Percentiles rank a stretch among this genome's conserved stretches.
These are phyloP conservation scores for Rosa chinensis DNA, from an alignment of 306 rosid species.

Conservation along the genomic window DNA sequence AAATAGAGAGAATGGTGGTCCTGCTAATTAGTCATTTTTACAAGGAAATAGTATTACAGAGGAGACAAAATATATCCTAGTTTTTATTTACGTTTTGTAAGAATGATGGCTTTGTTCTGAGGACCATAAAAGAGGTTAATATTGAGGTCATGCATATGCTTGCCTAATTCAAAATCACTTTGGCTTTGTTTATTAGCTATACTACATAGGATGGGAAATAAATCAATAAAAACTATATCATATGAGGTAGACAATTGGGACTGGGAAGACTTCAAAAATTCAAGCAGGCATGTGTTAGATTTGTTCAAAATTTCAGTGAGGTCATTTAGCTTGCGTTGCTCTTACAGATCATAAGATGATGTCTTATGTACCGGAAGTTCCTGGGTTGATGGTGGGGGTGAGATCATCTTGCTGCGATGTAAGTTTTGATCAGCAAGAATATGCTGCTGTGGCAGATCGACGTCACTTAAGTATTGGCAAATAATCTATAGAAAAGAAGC, in stretches of 20 bases:
- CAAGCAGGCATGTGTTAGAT: neutral
- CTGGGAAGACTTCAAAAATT: neutral
- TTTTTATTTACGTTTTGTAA: neutral
- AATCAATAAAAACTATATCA: neutral
- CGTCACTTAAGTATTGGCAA: neutral
- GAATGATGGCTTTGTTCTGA: neutral
- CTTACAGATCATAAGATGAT: neutral
- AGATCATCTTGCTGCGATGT: neutral
- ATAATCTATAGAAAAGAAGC: neutral
- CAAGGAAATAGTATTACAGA: neutral
- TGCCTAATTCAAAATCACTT: slow-evolving; percentile 7
- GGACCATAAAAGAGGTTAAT: neutral
- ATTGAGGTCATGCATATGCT: slow-evolving; percentile 6
- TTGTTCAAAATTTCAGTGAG: neutral
- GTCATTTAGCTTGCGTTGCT: neutral
- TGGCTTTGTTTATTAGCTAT: neutral
- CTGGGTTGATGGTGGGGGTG: neutral
- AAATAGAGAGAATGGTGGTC: neutral
- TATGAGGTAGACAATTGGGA: neutral
- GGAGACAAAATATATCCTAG: neutral
- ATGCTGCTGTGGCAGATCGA: neutral
- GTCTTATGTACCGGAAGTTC: neutral
- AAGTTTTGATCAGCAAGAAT: neutral
- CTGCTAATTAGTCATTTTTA: neutral
- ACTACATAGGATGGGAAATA: neutral